phyloP scores from a whole-genome alignment of 371 early-diverging fungal genomes.

The Apophysomyces variabilis region DNA sequence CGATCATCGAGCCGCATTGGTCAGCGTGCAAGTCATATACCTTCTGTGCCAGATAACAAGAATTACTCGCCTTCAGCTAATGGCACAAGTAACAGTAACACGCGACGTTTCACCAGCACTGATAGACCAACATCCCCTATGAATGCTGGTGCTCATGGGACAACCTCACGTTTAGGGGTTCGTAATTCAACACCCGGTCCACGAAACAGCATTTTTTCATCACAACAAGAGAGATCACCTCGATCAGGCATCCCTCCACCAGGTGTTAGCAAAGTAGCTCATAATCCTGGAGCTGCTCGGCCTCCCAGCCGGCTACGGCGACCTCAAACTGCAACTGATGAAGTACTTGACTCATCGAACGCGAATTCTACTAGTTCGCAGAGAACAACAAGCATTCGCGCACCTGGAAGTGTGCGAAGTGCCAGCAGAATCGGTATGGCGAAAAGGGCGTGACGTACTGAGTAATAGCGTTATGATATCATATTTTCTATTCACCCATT shows the following conservation, averaged over 20 bases:
- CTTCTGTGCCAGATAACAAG: not conserved
- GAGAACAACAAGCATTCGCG: constrained; percentile 1
- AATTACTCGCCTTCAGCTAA: not conserved
- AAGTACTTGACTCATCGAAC: not conserved
- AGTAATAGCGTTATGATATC: constrained; percentile 4
- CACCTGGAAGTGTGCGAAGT: not conserved
- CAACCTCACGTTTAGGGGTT: not conserved
- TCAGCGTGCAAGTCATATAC: constrained; percentile 1
- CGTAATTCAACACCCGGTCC: constrained; percentile 1
- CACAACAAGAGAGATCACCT: not conserved
- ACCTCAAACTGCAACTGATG: not conserved
- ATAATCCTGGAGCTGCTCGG: not conserved
- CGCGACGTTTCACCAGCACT: not conserved
- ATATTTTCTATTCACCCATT: not conserved
- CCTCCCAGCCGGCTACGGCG: constrained; percentile 5
- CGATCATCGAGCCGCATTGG: not conserved
- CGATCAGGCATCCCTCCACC: not conserved
- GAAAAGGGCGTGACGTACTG: not conserved
- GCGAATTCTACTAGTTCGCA: not conserved
- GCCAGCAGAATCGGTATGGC: constrained; percentile 9
- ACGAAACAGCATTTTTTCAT: constrained; percentile 8
- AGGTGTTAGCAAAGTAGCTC: not conserved
- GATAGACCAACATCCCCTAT: not conserved
- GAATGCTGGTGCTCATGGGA: not conserved
- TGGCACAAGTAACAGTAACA: not conserved